Base-by-base conservation (phyloP, 2,329 filamentous ascomycete species). In the Rachicladosporium sp. region DNA sequence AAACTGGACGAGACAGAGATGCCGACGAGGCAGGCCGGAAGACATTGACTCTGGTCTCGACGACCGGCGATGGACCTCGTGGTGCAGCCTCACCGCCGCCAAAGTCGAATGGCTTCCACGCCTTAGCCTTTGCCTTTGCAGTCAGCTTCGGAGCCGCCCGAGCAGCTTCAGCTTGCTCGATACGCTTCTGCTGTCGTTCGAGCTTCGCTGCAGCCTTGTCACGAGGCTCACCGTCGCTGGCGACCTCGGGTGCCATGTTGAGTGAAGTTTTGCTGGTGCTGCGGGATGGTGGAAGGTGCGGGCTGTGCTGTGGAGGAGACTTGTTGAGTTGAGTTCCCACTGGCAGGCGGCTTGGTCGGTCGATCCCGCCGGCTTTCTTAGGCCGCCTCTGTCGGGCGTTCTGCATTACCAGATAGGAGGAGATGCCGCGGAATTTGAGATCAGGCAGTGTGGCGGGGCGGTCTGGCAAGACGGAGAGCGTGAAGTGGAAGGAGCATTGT, bases 111-210 rank as follows among this genome's bases (percentile, higher is more conserved):
- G 51, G 49, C 40, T 52, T 53, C 49, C 54, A 54, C 1, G 38
- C 38, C 41, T 54, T 58, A 27, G 35, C 37, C 32, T 50, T 55
- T 35, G 29, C 35, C 31, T 50, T 51, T 8, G 51, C 46, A 4
- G 29, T n/a, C n/a, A 44, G 49, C 12, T 46, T 44, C 21, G 41
- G 44, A 10, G 45, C 41, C 10, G 40, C 41, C 27, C 56, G 37
- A 4, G 52, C 46, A 21, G 55, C 49, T 13, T 59, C 55, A 4
- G 50, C 53, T 21, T 50, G 48, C 31, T 50, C 46, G 23, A 55
- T 58, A 37, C 54, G 52, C 41, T 51, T 50, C 29, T 51, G 51
- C 43, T 59, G 55, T 15, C 56, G 55, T 32, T 50, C 51, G 2
- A 59, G 47, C 43, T 55, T 57, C 10, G 52, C 52, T 34, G 37